These are phyloP conservation scores for Artemisia annua DNA, from an alignment of 129 eudicot genomes.

Conservation along the genomic window DNA sequence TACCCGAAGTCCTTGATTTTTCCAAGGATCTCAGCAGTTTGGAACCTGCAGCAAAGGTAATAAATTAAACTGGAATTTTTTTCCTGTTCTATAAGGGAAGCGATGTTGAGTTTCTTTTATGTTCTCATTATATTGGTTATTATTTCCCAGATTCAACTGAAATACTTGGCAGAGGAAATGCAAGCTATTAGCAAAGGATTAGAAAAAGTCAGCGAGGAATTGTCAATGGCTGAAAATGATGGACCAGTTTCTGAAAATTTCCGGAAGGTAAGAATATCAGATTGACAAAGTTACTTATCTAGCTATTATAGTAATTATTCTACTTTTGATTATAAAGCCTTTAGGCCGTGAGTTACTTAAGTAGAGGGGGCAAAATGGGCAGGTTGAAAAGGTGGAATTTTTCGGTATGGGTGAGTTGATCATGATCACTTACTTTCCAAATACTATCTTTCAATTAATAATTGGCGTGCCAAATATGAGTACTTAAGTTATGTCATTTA, in stretches of 20 bases:
- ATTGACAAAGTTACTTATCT: too few species aligned
- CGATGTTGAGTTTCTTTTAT: neutral
- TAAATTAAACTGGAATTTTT: neutral
- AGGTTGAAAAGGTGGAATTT: too few species aligned
- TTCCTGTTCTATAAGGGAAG: neutral
- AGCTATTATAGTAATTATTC: too few species aligned
- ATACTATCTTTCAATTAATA: too few species aligned
- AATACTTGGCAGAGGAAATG: conserved; percentile 88
- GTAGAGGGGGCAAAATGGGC: too few species aligned
- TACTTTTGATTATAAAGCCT: neutral
- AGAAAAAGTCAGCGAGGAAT: conserved; percentile 73
- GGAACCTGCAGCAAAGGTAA: conserved; percentile 75
- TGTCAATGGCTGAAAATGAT: conserved; percentile 23
- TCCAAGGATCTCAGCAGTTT: conserved; percentile 51
- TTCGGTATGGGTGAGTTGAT: too few species aligned
- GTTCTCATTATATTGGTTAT: neutral
- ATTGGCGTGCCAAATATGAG: too few species aligned
- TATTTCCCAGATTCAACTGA: conserved; percentile 59
- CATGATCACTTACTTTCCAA: too few species aligned
- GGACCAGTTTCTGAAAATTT: too few species aligned
- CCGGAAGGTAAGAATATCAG: too few species aligned
- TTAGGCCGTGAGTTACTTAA: neutral
- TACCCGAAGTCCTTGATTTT: conserved; percentile 73
- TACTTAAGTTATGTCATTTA: too few species aligned
- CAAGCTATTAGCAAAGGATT: conserved; percentile 74